Percentiles rank a stretch among this genome's conserved stretches.
phyloP scores from a whole-genome alignment of 1,139 yeast genomes.

The Blastobotrys apis region DNA sequence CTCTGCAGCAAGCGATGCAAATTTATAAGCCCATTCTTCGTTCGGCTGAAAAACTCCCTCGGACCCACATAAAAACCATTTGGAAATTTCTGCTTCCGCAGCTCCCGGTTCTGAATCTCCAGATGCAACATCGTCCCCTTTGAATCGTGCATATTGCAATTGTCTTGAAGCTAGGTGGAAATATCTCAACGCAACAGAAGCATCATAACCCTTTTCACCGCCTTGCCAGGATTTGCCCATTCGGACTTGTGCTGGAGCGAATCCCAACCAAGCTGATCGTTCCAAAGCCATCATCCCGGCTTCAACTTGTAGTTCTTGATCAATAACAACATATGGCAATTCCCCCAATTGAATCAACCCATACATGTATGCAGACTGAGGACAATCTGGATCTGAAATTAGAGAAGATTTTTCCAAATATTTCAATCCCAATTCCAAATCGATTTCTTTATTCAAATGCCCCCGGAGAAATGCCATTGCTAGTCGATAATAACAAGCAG shows the following conservation, averaged over 20 bases:
- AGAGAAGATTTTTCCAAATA: conserved; percentile 31
- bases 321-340: conserved; percentile 23
- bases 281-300: conserved; percentile 34
- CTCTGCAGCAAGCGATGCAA: conserved; percentile 36
- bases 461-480: conserved; percentile 38
- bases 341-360: conserved; percentile 38
- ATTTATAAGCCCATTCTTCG: conserved; percentile 39
- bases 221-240: conserved; percentile 41
- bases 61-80: conserved; percentile 41
- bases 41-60: conserved; percentile 31
- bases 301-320: conserved; percentile 11
- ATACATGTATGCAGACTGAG: conserved; percentile 37
- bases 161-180: conserved; percentile 39
- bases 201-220: conserved; percentile 36
- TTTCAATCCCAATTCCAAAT: conserved; percentile 29
- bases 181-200: conserved; percentile 38
- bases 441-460: conserved; percentile 29
- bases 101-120: conserved; percentile 28
- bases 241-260: conserved; percentile 39
- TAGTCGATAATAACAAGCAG: conserved; percentile 37
- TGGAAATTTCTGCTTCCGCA: conserved; percentile 39
- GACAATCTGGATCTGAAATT: conserved; percentile 37
- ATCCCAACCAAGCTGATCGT: conserved; percentile 38
- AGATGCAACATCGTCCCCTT: conserved; percentile 17
- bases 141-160: conserved; percentile 29